A percentile compares a stretch with the other conserved stretches of the same genome.
phyloP scores from a whole-genome alignment of 805 yeast genomes.

The Myxozyma kluyveri region DNA sequence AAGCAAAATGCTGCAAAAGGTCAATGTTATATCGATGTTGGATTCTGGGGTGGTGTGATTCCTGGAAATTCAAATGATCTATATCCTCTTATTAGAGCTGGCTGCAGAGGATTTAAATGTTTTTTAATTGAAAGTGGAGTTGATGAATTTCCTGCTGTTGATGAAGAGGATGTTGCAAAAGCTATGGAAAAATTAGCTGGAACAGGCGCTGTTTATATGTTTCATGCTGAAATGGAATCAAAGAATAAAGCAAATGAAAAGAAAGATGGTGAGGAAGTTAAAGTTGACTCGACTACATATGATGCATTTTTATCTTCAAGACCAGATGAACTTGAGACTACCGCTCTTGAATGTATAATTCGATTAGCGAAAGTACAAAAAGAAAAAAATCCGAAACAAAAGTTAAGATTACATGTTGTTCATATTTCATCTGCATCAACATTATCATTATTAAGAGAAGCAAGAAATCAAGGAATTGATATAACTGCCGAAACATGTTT shows the following conservation, averaged over 20 bases:
- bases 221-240: constrained; percentile 78
- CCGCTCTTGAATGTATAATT: constrained; percentile 74
- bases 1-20: constrained; percentile 76
- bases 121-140: constrained; percentile 94
- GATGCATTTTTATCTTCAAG: constrained; percentile 75
- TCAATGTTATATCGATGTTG: constrained; percentile 89
- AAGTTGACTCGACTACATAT: constrained; percentile 44
- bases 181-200: constrained; percentile 67
- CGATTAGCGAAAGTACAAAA: constrained; percentile 49
- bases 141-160: constrained; percentile 87
- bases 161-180: constrained; percentile 56
- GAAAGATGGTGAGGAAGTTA: constrained; percentile 45
- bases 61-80: constrained; percentile 72
- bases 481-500: constrained; percentile 90
- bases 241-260: not conserved
- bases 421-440: constrained; percentile 87
- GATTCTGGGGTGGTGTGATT: constrained; percentile 93
- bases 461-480: constrained; percentile 46
- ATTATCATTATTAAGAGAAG: constrained; percentile 65
- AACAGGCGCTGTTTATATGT: constrained; percentile 71
- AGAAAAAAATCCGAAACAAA: constrained; percentile 33
- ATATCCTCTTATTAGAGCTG: constrained; percentile 72
- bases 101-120: constrained; percentile 93
- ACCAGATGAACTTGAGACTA: constrained; percentile 84
- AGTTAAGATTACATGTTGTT: constrained; percentile 68